These are phyloP conservation scores for Colletotrichum tropicicola DNA, from an alignment of 2,329 filamentous ascomycete genomes.

Conservation along the genomic window DNA sequence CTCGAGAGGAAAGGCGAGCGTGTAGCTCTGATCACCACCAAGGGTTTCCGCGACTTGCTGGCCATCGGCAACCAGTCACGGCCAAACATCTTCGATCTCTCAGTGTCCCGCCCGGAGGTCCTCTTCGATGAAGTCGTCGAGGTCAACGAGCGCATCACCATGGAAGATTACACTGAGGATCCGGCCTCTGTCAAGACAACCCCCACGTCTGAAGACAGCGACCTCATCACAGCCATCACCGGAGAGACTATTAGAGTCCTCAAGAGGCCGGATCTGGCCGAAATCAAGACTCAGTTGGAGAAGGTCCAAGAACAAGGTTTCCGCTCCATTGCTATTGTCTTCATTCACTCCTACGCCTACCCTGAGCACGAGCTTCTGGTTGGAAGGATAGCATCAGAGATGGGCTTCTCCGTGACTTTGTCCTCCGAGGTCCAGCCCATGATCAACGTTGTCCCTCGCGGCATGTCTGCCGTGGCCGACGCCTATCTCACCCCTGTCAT, in stretches of 20 bases:
- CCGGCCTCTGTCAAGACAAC: slow-evolving; percentile 62
- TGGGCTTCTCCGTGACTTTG: slow-evolving; percentile 51
- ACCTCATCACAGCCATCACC: slow-evolving; percentile 68
- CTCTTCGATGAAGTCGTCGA: slow-evolving; percentile 77
- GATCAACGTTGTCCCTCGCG: slow-evolving; percentile 55
- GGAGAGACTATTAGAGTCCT: slow-evolving; percentile 76
- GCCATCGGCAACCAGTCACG: slow-evolving; percentile 79
- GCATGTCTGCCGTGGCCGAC: slow-evolving; percentile 52
- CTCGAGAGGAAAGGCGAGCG: slow-evolving; percentile 78
- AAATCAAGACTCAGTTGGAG: slow-evolving; percentile 66
- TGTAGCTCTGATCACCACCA: slow-evolving; percentile 76
- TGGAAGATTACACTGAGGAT: slow-evolving; percentile 79
- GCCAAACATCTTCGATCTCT: slow-evolving; percentile 78
- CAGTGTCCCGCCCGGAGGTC: slow-evolving; percentile 73
- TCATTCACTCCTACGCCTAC: slow-evolving; percentile 75
- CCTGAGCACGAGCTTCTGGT: slow-evolving; percentile 63
- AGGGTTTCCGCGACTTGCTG: slow-evolving; percentile 77
- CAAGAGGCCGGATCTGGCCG: slow-evolving; percentile 62
- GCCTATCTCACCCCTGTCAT: slow-evolving; percentile 53
- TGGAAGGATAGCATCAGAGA: slow-evolving; percentile 43
- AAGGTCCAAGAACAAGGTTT: slow-evolving; percentile 70
- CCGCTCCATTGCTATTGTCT: slow-evolving; percentile 60
- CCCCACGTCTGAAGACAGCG: slow-evolving; percentile 48
- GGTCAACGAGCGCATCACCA: slow-evolving; percentile 77
- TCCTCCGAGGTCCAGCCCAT: slow-evolving; percentile 50